Conservation (phyloP, 2,329 filamentous ascomycete species). For the Aspergillus ochraceus region DNA sequence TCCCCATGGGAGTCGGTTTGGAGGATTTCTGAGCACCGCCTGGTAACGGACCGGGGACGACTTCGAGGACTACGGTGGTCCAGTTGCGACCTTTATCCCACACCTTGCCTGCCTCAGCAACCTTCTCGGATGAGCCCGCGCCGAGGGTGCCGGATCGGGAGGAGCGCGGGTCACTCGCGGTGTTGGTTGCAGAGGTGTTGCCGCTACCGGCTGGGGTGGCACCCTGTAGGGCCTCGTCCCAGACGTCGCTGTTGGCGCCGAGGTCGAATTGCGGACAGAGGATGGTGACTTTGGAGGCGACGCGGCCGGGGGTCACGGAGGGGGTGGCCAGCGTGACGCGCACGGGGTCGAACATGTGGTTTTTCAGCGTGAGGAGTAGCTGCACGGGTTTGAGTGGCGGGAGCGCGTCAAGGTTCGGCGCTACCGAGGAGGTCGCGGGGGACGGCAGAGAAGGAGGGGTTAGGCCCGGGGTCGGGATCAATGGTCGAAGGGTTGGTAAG, state of each 20-base stretch:
- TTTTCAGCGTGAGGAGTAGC: constrained; percentile 86
- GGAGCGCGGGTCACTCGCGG: constrained; percentile 39
- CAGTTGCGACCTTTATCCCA: constrained; percentile 93
- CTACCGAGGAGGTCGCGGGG: constrained; percentile 16
- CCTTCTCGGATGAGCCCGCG: constrained; percentile 39
- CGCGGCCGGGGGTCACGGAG: constrained; percentile 71
- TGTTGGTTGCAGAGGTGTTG: constrained; percentile 44
- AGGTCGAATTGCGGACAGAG: constrained; percentile 93
- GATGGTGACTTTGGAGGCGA: constrained; percentile 80
- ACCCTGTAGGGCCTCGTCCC: constrained; percentile 80
- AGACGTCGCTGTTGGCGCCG: constrained; percentile 88
- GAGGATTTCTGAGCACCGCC: constrained; percentile 29
- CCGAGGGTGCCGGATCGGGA: constrained; percentile 42
- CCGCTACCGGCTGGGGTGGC: constrained; percentile 35
- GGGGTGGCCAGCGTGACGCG: constrained; percentile 86
- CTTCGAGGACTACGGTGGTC: constrained; percentile 90
- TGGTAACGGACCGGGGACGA: constrained; percentile 62
- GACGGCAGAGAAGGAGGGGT: constrained; percentile 21
- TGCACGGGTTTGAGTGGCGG: constrained; percentile 60
- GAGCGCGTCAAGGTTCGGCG: constrained; percentile 48
- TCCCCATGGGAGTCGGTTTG: constrained; percentile 22
- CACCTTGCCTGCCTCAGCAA: constrained; percentile 87
- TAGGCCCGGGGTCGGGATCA: constrained; percentile 47
- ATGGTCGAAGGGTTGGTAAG: constrained; percentile 65
- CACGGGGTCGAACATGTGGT: constrained; percentile 89